Evolutionary conservation across 2,329 filamentous ascomycete species (phyloP).

Genomic region (Paecilomyces sp.): DNA sequence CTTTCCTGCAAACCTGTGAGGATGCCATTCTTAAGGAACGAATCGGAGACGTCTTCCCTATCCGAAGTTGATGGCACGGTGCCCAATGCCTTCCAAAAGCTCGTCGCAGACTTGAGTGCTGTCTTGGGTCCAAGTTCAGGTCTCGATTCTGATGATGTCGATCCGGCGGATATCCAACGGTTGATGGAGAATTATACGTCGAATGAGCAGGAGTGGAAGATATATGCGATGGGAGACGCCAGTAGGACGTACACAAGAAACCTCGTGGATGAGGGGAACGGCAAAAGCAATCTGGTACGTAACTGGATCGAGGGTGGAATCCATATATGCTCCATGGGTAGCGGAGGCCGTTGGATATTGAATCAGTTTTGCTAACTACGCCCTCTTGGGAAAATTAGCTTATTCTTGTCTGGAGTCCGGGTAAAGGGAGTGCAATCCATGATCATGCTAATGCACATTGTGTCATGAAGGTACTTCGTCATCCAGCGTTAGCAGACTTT

Average conservation of each 20-base stretch:
- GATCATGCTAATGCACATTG: constrained; percentile 87
- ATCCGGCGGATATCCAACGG: constrained; percentile 61
- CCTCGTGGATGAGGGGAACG: constrained; percentile 83
- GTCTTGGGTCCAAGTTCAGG: constrained; percentile 75
- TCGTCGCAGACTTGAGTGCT: constrained; percentile 66
- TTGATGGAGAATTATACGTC: constrained; percentile 72
- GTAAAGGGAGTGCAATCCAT: constrained; percentile 76
- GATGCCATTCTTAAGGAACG: constrained; percentile 29
- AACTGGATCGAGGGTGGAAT: neutral
- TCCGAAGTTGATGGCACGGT: constrained; percentile 8
- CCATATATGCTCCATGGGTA: neutral
- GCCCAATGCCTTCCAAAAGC: constrained; percentile 52
- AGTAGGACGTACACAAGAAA: constrained; percentile 75
- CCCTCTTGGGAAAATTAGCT: constrained; percentile 47
- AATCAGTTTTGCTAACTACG: neutral
- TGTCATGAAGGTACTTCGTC: constrained; percentile 62
- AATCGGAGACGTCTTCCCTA: constrained; percentile 5
- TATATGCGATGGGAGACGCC: constrained; percentile 66
- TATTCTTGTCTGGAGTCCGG: constrained; percentile 82
- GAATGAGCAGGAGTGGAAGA: constrained; percentile 61
- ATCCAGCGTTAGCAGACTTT: neutral
- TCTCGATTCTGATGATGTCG: constrained; percentile 72
- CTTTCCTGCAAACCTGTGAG: constrained; percentile 1
- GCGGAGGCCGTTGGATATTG: neutral
- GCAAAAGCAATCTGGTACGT: constrained; percentile 65